Evolutionary conservation across 345 rosid species (phyloP).

Genomic region (Citrus medica): DNA sequence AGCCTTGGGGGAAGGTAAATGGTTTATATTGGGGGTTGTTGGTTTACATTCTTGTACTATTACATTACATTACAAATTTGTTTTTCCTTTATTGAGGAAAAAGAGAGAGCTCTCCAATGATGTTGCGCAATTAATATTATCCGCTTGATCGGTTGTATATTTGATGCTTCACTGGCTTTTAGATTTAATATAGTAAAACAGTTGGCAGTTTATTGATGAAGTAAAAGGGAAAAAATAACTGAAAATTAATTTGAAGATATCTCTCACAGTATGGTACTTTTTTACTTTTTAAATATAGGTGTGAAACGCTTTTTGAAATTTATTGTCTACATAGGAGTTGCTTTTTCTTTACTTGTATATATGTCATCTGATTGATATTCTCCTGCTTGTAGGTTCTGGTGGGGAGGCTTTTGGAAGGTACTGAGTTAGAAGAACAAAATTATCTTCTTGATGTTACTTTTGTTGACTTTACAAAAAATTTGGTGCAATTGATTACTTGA

Average conservation of each 20-base stretch:
- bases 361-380: conserved; percentile 17
- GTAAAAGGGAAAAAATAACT: background rate
- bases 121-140: background rate
- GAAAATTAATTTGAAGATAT: background rate
- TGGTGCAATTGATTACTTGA: background rate
- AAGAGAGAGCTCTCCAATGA: background rate
- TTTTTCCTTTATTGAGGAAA: background rate
- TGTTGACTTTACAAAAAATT: background rate
- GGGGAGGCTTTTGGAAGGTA: conserved; percentile 99
- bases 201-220: background rate
- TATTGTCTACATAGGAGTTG: background rate
- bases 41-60: background rate
- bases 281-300: background rate
- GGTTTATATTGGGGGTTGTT: background rate
- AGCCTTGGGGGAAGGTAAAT: conserved; percentile 93
- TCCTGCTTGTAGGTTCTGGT: conserved; percentile 74
- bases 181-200: background rate
- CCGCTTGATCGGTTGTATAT: background rate
- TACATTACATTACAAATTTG: background rate
- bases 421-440: conserved; percentile 2
- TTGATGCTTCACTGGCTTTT: background rate
- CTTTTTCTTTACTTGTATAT: background rate
- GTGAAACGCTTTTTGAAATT: background rate
- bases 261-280: background rate
- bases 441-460: background rate